These are phyloP conservation scores for Lecanicillium sp. DNA, from an alignment of 2,329 filamentous ascomycete genomes.

Conservation along the genomic window DNA sequence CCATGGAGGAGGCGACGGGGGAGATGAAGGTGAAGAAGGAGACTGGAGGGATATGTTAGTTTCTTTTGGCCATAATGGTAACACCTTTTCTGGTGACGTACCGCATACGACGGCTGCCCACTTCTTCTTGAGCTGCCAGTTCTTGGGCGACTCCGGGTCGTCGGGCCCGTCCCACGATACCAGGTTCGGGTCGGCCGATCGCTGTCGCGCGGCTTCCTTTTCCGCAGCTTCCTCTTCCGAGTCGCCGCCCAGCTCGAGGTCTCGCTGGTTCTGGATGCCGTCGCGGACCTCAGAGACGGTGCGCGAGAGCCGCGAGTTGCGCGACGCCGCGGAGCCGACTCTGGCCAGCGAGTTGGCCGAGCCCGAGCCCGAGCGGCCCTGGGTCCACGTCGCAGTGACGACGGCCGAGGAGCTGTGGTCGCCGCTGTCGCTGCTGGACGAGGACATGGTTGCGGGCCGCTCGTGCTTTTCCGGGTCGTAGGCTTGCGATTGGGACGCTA, in stretches of 20 bases:
- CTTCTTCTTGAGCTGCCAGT: slow-evolving; percentile 48
- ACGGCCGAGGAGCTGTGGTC: background rate
- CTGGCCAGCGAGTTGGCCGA: slow-evolving; percentile 5
- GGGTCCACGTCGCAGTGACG: background rate
- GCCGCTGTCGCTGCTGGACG: background rate
- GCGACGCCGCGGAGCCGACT: background rate
- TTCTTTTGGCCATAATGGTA: too few relatives aligned
- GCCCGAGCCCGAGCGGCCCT: background rate
- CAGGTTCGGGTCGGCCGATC: slow-evolving; percentile 27
- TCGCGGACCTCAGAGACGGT: slow-evolving; percentile 31
- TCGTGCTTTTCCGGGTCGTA: slow-evolving; percentile 6
- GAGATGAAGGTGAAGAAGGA: slow-evolving; percentile 55
- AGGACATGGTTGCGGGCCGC: background rate
- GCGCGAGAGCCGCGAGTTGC: slow-evolving; percentile 17
- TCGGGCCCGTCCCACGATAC: slow-evolving; percentile 46
- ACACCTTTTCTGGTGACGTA: too few relatives aligned
- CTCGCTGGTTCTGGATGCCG: slow-evolving; percentile 28
- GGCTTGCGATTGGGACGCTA: background rate
- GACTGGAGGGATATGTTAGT: slow-evolving; percentile 13
- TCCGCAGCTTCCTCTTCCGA: slow-evolving; percentile 14
- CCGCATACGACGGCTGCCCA: slow-evolving; percentile 43
- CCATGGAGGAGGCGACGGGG: slow-evolving; percentile 50
- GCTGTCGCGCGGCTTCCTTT: slow-evolving; percentile 7
- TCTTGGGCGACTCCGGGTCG: slow-evolving; percentile 42
- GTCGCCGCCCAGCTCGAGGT: slow-evolving; percentile 25